Percentiles rank a stretch among this genome's conserved stretches.
Conservation (phyloP, 352 stramenopile species). For the Phytopythium delawarense region DNA sequence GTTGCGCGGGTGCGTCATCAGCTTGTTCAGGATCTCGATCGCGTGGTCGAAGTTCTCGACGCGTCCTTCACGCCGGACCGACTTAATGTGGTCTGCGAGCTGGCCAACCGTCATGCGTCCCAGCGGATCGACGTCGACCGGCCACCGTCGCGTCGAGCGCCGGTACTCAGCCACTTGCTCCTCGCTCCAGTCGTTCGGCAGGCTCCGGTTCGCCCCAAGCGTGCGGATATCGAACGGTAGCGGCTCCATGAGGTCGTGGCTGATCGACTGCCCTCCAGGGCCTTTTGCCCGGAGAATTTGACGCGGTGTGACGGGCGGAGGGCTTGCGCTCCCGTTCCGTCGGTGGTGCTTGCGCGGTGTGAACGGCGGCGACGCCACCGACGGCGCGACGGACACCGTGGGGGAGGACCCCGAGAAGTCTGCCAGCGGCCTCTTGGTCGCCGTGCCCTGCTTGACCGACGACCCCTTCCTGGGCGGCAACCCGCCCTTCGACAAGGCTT, state of each 20-base stretch:
- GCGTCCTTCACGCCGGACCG: slow-evolving; percentile 54
- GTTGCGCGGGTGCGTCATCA: slow-evolving; percentile 76
- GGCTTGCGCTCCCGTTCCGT: slow-evolving; percentile 22
- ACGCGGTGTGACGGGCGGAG: slow-evolving; percentile 20
- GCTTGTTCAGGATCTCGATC: slow-evolving; percentile 56
- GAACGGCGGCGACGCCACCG: slow-evolving; percentile 13
- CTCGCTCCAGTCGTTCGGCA: slow-evolving; percentile 37
- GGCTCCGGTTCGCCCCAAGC: slow-evolving; percentile 49
- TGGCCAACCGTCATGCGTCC: slow-evolving; percentile 53
- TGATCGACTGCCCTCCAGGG: slow-evolving; percentile 23
- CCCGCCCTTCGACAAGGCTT: neutral
- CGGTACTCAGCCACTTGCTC: slow-evolving; percentile 1
- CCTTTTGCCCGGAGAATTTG: slow-evolving; percentile 27
- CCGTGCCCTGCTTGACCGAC: slow-evolving; percentile 4
- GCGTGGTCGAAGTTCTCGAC: slow-evolving; percentile 65
- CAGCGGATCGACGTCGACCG: slow-evolving; percentile 46
- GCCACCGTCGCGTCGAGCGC: slow-evolving; percentile 3
- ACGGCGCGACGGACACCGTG: slow-evolving; percentile 4
- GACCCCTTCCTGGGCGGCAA: slow-evolving; percentile 1
- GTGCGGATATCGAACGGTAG: slow-evolving; percentile 25
- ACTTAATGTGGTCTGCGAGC: slow-evolving; percentile 60
- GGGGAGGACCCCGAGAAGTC: neutral
- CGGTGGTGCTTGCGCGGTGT: slow-evolving; percentile 38
- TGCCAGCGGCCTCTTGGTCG: slow-evolving; percentile 1
- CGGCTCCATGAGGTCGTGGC: slow-evolving; percentile 30